Evolutionary conservation across 805 yeast species (phyloP).

Genomic region (Komagataella kurtzmanii): DNA sequence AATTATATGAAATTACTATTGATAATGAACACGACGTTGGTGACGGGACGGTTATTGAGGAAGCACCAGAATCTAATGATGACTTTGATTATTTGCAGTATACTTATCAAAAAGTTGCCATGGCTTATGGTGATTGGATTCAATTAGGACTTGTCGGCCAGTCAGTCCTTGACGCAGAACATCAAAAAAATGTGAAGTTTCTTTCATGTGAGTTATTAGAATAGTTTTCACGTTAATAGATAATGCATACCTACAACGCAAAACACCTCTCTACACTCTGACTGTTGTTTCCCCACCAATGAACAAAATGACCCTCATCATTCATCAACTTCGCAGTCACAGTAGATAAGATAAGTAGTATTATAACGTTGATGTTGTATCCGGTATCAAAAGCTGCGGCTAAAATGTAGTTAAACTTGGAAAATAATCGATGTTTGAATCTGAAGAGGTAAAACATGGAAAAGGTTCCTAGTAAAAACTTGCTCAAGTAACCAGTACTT

Average conservation of each 20-base stretch:
- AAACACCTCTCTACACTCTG: conserved; percentile 32
- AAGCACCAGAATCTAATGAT: conserved; percentile 27
- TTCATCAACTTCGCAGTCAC: conserved; percentile 5
- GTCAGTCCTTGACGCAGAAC: conserved; percentile 15
- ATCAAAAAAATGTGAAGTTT: conserved; percentile 23
- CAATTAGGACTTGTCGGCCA: conserved; percentile 38
- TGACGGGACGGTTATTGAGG: conserved; percentile 11
- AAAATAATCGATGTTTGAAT: conserved; percentile 25
- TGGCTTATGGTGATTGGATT: conserved; percentile 65
- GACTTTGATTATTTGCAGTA: conserved; percentile 71
- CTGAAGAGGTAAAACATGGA: conserved; percentile 31
- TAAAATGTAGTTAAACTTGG: conserved; percentile 28
- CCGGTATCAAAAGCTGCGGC: conserved; percentile 43
- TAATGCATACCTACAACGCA: conserved; percentile 11
- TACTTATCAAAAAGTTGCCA: conserved; percentile 57
- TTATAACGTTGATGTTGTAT: conserved; percentile 26
- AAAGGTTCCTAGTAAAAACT: conserved; percentile 31
- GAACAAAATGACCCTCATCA: conserved; percentile 6
- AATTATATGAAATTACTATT: conserved; percentile 23
- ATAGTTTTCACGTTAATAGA: neutral
- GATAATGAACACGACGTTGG: conserved; percentile 18
- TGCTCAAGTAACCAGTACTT: conserved; percentile 33
- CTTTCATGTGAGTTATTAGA: conserved; percentile 21
- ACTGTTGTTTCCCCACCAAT: conserved; percentile 38
- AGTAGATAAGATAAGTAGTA: conserved; percentile 19